A percentile compares a stretch with the other conserved stretches of the same genome.
phyloP scores from a whole-genome alignment of 108 stramenopile genomes.

The Asterionellopsis glacialis region DNA sequence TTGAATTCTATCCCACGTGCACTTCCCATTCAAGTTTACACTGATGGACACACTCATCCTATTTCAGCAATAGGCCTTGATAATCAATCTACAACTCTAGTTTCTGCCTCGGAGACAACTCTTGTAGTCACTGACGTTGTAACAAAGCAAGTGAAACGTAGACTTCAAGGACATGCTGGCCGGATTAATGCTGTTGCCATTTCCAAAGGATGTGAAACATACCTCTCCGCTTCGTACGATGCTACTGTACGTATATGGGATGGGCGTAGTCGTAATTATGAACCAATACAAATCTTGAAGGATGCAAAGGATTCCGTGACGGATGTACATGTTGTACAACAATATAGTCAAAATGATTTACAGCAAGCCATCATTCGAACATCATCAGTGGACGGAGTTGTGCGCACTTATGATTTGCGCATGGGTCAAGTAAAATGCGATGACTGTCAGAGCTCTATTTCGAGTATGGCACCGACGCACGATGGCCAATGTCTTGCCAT shows the following conservation, averaged over 20 bases:
- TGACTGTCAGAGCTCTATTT: conserved; percentile 52
- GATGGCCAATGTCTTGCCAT: conserved; percentile 58
- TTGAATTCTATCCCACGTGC: conserved; percentile 43
- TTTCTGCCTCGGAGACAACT: conserved; percentile 66
- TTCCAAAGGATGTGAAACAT: conserved; percentile 36
- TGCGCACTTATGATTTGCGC: conserved; percentile 74
- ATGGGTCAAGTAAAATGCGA: conserved; percentile 45
- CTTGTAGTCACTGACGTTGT: conserved; percentile 69
- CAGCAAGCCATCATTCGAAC: conserved; percentile 37
- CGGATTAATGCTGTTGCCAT: conserved; percentile 70
- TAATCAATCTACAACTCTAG: conserved; percentile 27
- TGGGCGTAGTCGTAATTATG: conserved; percentile 35
- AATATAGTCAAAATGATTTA: neutral
- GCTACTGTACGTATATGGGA: conserved; percentile 78
- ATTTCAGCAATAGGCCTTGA: conserved; percentile 48
- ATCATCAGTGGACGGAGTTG: conserved; percentile 69
- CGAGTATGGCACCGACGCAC: conserved; percentile 47
- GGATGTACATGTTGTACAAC: conserved; percentile 36
- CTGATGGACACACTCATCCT: conserved; percentile 63
- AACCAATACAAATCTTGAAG: conserved; percentile 63
- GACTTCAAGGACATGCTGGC: conserved; percentile 48
- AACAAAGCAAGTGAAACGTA: conserved; percentile 47
- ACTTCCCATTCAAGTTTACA: conserved; percentile 74
- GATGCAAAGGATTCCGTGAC: conserved; percentile 83
- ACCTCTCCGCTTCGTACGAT: conserved; percentile 70